Evolutionary conservation across 1,139 yeast species (phyloP).

Genomic region (Candida glucosophila): DNA sequence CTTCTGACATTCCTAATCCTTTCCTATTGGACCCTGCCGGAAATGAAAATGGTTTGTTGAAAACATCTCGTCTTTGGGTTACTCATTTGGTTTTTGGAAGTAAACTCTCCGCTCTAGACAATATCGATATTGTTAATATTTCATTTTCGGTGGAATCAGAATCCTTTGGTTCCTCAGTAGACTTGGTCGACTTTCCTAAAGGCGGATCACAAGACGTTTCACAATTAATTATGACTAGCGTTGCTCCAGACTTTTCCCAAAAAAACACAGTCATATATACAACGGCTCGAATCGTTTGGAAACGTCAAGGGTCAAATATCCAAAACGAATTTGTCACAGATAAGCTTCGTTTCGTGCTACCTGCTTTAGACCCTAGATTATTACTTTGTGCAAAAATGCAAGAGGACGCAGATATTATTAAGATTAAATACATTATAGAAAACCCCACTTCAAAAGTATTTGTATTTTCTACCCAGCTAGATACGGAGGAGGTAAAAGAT

Average conservation of each 20-base stretch:
- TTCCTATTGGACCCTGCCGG: constrained; percentile 16
- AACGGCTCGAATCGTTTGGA: constrained; percentile 25
- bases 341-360: constrained; percentile 45
- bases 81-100: constrained; percentile 17
- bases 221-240: constrained; percentile 26
- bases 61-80: constrained; percentile 35
- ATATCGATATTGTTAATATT: constrained; percentile 16
- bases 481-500: constrained; percentile 10
- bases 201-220: constrained; percentile 4
- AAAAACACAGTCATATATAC: constrained; percentile 28
- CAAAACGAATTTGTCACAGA: constrained; percentile 20
- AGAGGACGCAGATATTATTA: constrained; percentile 9
- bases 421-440: constrained; percentile 49
- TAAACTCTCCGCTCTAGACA: constrained; percentile 5
- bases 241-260: constrained; percentile 32
- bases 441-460: constrained; percentile 68
- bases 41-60: constrained; percentile 5
- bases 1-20: constrained; percentile 33
- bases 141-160: constrained; percentile 14
- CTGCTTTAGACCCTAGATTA: constrained; percentile 65
- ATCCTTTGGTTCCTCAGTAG: constrained; percentile 20
- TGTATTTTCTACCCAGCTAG: constrained; percentile 46
- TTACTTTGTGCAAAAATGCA: constrained; percentile 24
- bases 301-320: constrained; percentile 12
- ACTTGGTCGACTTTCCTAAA: constrained; percentile 8